Evolutionary conservation across 345 rosid species (phyloP), one percentile per base, ranked within the genome.

Genomic region (Boechera stricta): DNA sequence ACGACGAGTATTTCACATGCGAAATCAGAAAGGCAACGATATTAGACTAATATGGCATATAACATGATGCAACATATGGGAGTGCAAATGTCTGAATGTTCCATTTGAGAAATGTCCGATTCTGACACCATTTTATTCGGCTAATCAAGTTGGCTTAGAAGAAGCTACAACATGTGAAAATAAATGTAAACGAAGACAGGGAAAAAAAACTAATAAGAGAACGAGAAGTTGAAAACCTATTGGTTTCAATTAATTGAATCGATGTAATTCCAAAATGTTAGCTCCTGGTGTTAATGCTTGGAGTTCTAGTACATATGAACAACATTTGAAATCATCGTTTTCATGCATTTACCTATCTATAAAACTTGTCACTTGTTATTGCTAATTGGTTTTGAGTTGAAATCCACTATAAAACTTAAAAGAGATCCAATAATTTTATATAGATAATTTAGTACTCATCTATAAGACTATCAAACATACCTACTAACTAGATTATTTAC

Each of bases 31-130:
- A 41, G 10, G 26, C 45, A 54, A 53, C 18, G 31, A 75, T 35
- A 33, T 35, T 6, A 69, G 29, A 76, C 64, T 76, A 76, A 61
- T 76, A 33, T 69, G 62, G 60, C 73, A 47, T 67, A 67, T 75
- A 66, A 61, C 55, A 76, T 42, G 74, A 61, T 52, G 61, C 29
- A 68, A 53, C 16, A 69, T 41, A 21, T 26, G 52, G 44, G 54
- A 51, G 56, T 69, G 56, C 41, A 18, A 76, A 76, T 60, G 68
- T 58, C 39, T 61, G 32, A 29, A 39, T 60, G 56, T 15, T 60
- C 38, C 26, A 76, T 76, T 52, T 41, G 49, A 69, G 75, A 69
- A 76, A 41, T 69, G 44, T 69, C 6, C 7, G 49, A 64, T 52
- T 53, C 71, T 60, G 79, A 52, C 47, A 41, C 47, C 6, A 12